Evolutionary conservation across 1,139 yeast genomes (phyloP), one percentile per base, ranked within the genome.

Genomic region (Suhomyces atakaporum): DNA sequence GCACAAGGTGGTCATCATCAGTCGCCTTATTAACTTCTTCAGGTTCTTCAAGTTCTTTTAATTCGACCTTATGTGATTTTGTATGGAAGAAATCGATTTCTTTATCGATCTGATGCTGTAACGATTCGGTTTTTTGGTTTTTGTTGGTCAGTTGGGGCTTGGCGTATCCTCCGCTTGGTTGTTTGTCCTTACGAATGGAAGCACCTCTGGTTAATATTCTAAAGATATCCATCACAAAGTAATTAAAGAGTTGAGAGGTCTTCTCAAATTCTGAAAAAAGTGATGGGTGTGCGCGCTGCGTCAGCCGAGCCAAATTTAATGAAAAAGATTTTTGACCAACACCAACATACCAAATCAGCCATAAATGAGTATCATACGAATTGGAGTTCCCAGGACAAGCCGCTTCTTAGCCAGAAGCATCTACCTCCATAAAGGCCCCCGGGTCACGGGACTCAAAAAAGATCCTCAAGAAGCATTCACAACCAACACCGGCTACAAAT

Each of bases 141-240:
- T 56, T 46, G 31, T 44, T 38, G 31, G 33, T 34, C 15, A n/a
- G n/a, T n/a, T 26, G 40, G 2, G 79, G 73, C 25, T 67, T 52
- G 1, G 79, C 54, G 44, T 67, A 77, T 47, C 76, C 81, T 0
- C 76, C 57, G 27, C 64, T 54, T 19, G 58, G 60, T 11, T 53
- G 61, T 49, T 69, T 75, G 26, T 73, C 61, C 55, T 81, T 80
- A 55, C 79, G 81, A 36, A 90, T 66, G 15, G 81, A 73, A 0
- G 97, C 96, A 14, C 97, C 97, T 55, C 97, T 71, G 1, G 89
- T 73, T 33, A 92, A 73, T 3, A 92, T 81, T 51, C 88, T 73
- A 58, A 92, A 90, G 46, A 90, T 84, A 66, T 92, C 98, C 98
- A 92, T 90, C 13, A 16, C 14, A 4, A 3, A 13, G 19, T 16